Base-by-base conservation (phyloP, 1,139 yeast species). In the Candida tropicalis region DNA sequence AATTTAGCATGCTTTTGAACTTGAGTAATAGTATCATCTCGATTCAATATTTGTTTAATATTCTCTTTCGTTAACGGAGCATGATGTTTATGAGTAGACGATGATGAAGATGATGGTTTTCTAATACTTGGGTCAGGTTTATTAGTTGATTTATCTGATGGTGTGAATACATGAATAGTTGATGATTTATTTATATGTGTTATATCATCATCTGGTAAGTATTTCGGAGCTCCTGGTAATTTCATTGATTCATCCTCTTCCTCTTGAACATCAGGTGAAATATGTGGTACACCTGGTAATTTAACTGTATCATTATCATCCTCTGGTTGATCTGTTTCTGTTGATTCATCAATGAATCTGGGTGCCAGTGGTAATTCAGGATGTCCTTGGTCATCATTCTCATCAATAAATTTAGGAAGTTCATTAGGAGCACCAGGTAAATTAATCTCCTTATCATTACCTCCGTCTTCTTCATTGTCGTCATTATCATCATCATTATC, bases 1-100 rank as follows among this genome's bases (percentile, higher is more conserved):
- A 84, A 93, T 62, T 85, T 87, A 40, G 97, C 93, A 52, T 82
- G 87, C 58, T 87, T 89, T 59, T 91, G 97, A 0, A 90, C 87
- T 51, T 75, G 70, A n/a, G 78, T 53, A 17, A 86, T 81, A 29
- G 75, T 70, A 46, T 86, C 89, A 15, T 85, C 78, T 35, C 77
- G 74, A 49, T 77, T 76, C 47, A 87, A 60, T 35, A 86, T 77
- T 29, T 66, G 60, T 31, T 65, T 64, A 22, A 85, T 75, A 36
- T 77, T 75, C 22, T 66, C 75, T 46, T 68, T 68, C 8, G 79
- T 64, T 31, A 68, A 57, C 17, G 64, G 63, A 11, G 51, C 58
- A 26, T 47, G 57, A 26, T 42, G 48, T 39, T 42, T 43, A 20
- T 32, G 39, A 10, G 32, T 25, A 26, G 29, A 16, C 13, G 35